Base-by-base conservation (phyloP, 1,284 basidiomycete genomes). In the Mycena citricolor region DNA sequence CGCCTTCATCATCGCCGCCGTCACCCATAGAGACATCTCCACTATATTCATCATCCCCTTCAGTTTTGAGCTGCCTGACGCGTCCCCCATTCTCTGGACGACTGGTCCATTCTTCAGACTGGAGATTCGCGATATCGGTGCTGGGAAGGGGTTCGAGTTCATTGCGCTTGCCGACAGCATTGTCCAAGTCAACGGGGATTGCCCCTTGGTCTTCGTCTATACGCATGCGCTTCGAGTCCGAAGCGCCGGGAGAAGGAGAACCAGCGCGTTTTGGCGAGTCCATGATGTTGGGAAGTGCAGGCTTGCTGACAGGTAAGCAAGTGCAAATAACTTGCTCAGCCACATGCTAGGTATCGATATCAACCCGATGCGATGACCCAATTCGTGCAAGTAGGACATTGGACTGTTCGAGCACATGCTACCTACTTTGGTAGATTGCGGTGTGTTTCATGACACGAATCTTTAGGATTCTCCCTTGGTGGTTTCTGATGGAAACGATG, bases 11-110 rank as follows among this genome's bases (percentile, higher is more conserved):
- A 52, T 89, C 79, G 12, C 62, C 76, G 13, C 76, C 81, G 44
- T 86, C 83, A 16, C 71, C 83, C 86, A 86, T 89, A 25, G 79
- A 85, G 48, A 86, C 80, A 61, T 83, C 84, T 5, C 70, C 78
- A 21, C 76, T 79, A 35, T 84, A 83, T 4, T 83, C 83, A 11
- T 77, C 82, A 25, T 81, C 81, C 5, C 69, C 77, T 31, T 79
- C 61, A 12, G 58, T 73, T 56, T 81, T 83, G 33, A 83, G 56
- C 24, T 77, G 62, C 34, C 73, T 74, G 25, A 79, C 70, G 49
- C 67, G 70, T 17, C 73, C 70, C 19, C 75, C 75, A 13, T 67
- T 72, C 36, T 77, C 76, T 13, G 75, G 69, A 24, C 72, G 69
- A 19, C 53, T 11, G 2, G 68, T 66, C 21, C 73, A 59, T 30